Evolutionary conservation across 345 rosid genomes (phyloP).

Genomic region (Melaleuca alternifolia): DNA sequence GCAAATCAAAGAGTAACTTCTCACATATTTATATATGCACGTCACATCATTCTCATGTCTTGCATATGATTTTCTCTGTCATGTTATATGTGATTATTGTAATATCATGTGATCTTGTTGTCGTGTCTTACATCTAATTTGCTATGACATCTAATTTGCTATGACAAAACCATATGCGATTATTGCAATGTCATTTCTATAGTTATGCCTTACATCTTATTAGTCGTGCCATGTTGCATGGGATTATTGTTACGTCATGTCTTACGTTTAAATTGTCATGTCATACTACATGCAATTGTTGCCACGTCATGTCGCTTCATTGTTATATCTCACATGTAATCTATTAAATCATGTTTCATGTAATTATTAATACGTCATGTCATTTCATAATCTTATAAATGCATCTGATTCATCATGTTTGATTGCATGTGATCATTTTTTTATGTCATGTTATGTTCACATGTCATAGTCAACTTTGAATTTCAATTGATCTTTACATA

Average conservation of each 20-base stretch:
- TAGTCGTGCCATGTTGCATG: not conserved
- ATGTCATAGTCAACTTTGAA: not conserved
- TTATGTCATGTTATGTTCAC: not conserved
- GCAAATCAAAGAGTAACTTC: no score
- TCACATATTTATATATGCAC: no score
- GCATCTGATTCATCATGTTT: not conserved
- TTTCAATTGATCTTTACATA: not conserved
- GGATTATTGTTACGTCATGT: not conserved
- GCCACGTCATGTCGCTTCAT: not conserved
- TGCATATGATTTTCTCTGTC: no score
- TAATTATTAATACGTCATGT: not conserved
- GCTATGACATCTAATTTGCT: no score
- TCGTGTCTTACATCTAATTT: no score
- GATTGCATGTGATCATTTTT: no score
- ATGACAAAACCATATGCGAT: no score
- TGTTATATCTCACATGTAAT: no score
- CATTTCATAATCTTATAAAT: no score
- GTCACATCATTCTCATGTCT: no score
- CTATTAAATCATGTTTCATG: not conserved
- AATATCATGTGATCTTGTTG: rapidly evolving
- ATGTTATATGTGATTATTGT: not conserved
- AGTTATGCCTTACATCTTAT: not conserved
- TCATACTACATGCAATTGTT: no score
- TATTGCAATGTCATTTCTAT: not conserved
- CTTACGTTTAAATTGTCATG: no score